Conservation (phyloP, 1,139 yeast genomes). For the Suhomyces anneliseae region DNA sequence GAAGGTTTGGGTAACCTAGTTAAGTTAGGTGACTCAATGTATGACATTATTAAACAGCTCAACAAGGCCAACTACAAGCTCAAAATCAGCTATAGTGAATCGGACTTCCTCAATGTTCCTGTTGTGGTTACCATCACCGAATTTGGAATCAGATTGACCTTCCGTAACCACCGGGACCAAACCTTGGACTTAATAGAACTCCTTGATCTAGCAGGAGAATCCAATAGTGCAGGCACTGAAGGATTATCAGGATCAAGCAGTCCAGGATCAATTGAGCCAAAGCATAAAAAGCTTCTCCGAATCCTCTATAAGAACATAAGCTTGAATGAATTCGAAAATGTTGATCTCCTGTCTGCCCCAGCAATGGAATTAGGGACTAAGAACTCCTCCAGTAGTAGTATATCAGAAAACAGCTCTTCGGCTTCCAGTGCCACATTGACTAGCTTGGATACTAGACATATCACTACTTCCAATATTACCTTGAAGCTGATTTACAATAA, state of each 20-base stretch:
- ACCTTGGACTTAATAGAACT: slow-evolving; percentile 48
- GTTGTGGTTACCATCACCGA: slow-evolving; percentile 30
- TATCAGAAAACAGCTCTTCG: slow-evolving; percentile 3
- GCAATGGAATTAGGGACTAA: neutral
- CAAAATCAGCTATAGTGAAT: slow-evolving; percentile 16
- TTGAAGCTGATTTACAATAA: slow-evolving; percentile 53
- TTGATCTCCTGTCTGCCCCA: slow-evolving; percentile 5
- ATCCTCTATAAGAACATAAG: slow-evolving; percentile 35
- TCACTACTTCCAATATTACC: slow-evolving; percentile 16
- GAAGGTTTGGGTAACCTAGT: slow-evolving; percentile 34
- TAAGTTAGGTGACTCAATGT: slow-evolving; percentile 30
- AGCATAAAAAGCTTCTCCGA: slow-evolving; percentile 16
- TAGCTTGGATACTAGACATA: slow-evolving; percentile 6
- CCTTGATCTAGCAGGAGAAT: slow-evolving; percentile 20
- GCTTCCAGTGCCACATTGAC: slow-evolving; percentile 7
- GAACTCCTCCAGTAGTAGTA: slow-evolving; percentile 4
- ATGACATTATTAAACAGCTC: slow-evolving; percentile 25
- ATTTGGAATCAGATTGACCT: slow-evolving; percentile 39
- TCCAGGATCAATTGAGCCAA: slow-evolving; percentile 3
- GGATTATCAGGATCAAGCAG: neutral
- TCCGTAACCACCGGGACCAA: slow-evolving; percentile 42
- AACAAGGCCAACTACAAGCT: slow-evolving; percentile 25
- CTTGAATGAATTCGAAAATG: slow-evolving; percentile 24
- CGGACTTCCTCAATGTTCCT: slow-evolving; percentile 29
- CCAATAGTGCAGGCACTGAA: neutral